Base-by-base conservation (phyloP, 805 yeast species). In the Ogataea zsoltii region DNA sequence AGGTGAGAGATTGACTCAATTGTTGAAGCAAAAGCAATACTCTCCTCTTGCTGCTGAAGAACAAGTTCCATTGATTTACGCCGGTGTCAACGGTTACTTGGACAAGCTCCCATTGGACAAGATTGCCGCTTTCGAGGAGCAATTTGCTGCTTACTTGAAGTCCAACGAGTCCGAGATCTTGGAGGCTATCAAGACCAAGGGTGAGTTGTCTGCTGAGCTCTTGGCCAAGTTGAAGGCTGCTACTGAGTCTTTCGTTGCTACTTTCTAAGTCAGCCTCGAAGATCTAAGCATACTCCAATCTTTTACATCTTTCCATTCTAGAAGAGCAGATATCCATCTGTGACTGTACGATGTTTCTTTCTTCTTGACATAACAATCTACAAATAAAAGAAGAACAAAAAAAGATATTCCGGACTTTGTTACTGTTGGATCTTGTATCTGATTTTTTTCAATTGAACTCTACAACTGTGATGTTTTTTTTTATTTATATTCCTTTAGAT, bases 1-100 rank as follows among this genome's bases (percentile, higher is more conserved):
- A 87, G 99, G 99, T 90, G 99, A 94, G 86, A 92, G 99, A 83
- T 87, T 94, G 71, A 94, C 99, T 66, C 98, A 91, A 81, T 80
- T 94, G 75, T 85, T 94, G 75, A 91, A 92, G 80, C 99, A 94
- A 83, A 87, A 83, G 75, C 99, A 94, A 83, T 89, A 83, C 83
- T 67, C 85, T 66, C 99, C 99, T 73, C 78, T 92, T 70, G 85
- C 96, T 71, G 96, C 98, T 68, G 97, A 94, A 79, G 97, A 92
- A 79, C 97, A 90, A 81, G 99, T 95, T 57, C 99, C 99, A 71
- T 79, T 90, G 71, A 90, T 94, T 71, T 94, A 74, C 83, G 99
- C 98, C 58, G 99, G 99, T 92, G 99, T 95, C 69, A 91, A 92
- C 85, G 99, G 99, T 83, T 90, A 69, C 91, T 85, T 94, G 70